phyloP scores from a whole-genome alignment of 352 stramenopile genomes.

The Plasmopara halstedii region DNA sequence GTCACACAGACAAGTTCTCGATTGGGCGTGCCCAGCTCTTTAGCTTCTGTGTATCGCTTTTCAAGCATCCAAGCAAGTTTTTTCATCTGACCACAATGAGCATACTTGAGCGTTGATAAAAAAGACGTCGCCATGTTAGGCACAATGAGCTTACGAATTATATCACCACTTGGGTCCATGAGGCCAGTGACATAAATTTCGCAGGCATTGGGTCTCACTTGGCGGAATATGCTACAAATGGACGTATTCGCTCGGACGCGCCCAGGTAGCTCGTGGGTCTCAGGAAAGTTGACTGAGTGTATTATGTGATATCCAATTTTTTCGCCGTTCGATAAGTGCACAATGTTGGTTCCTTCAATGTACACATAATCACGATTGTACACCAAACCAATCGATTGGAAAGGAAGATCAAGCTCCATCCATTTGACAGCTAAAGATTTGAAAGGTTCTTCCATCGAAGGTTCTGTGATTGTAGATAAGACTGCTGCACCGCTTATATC shows the following conservation, averaged over 20 bases:
- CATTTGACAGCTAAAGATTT: conserved; percentile 53
- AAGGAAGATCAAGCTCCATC: conserved; percentile 26
- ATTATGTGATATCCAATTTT: conserved; percentile 34
- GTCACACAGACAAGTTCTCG: conserved; percentile 24
- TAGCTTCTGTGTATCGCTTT: conserved; percentile 21
- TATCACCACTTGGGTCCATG: conserved; percentile 28
- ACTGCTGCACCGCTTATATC: conserved; percentile 41
- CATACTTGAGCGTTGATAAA: conserved; percentile 27
- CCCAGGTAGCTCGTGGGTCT: conserved; percentile 24
- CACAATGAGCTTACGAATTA: conserved; percentile 27
- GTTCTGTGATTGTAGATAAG: conserved; percentile 25
- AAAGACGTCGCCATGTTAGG: conserved; percentile 23
- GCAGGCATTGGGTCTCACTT: conserved; percentile 19
- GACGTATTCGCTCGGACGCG: conserved; percentile 32
- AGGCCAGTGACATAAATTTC: conserved; percentile 31
- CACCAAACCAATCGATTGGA: conserved; percentile 24
- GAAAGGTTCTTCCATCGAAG: conserved; percentile 39
- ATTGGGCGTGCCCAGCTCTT: conserved; percentile 21
- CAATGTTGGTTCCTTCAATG: conserved; percentile 33
- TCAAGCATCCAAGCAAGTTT: conserved; percentile 34
- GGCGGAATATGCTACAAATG: conserved; percentile 30
- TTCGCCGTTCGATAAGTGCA: conserved; percentile 21
- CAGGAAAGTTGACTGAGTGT: conserved; percentile 32
- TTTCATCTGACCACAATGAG: conserved; percentile 37
- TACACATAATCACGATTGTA: conserved; percentile 43